Evolutionary conservation across 257 asterid species (phyloP).

Genomic region (Striga asiatica): DNA sequence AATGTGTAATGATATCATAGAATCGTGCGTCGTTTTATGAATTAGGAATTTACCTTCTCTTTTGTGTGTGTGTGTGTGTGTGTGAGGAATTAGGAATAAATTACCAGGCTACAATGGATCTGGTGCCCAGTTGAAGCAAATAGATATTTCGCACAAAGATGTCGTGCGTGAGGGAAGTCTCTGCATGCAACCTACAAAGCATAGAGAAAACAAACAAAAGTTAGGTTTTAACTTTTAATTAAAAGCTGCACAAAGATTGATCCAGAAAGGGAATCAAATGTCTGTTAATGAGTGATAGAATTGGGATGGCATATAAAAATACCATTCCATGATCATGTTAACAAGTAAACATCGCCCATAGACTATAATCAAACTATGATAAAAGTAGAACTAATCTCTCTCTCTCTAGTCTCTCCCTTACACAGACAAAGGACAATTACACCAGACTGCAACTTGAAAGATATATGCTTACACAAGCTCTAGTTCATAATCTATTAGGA

Average conservation of each 20-base stretch:
- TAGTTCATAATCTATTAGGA: neutral
- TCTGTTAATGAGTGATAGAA: neutral
- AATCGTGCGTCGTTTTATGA: no score
- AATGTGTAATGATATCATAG: no score
- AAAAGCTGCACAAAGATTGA: neutral
- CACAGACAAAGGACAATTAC: neutral
- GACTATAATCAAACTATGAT: neutral
- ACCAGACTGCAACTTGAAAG: neutral
- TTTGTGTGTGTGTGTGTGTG: no score
- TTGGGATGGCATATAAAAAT: neutral
- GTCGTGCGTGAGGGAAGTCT: slow-evolving; percentile 90
- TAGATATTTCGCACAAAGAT: slow-evolving; percentile 60
- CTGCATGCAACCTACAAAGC: slow-evolving; percentile 72
- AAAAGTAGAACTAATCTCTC: no score
- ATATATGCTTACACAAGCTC: neutral
- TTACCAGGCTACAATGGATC: slow-evolving; percentile 59
- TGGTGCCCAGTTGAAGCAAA: slow-evolving; percentile 59
- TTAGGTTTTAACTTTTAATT: slow-evolving; percentile 1
- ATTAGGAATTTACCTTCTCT: no score
- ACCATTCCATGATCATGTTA: neutral
- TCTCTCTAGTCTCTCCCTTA: no score
- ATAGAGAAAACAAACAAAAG: slow-evolving; percentile 7
- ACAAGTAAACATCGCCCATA: neutral
- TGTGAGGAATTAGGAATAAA: no score
- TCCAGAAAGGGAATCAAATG: neutral